Conservation (phyloP, 768 basidiomycete species). For the Austroboletus eburneus region DNA sequence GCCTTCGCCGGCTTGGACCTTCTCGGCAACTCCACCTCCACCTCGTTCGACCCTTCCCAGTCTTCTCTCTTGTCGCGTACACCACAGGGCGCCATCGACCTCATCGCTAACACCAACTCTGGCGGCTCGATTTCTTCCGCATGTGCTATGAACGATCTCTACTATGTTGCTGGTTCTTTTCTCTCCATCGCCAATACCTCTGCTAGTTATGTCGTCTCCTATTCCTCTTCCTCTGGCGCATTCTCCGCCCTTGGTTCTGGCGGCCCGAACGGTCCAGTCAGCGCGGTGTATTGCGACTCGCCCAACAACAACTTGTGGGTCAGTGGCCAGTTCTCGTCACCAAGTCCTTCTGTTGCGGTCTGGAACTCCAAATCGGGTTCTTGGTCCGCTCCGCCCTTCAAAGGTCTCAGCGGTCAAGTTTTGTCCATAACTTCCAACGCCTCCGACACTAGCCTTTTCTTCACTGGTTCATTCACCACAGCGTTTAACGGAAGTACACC, state of each 20-base stretch:
- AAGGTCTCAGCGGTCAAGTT: conserved; percentile 70
- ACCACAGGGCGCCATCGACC: conserved; percentile 59
- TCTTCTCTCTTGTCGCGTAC: conserved; percentile 69
- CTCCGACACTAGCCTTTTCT: conserved; percentile 71
- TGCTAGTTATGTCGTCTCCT: conserved; percentile 73
- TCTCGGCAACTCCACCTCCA: conserved; percentile 52
- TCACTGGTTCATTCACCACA: conserved; percentile 85
- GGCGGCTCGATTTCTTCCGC: conserved; percentile 76
- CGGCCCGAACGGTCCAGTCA: conserved; percentile 74
- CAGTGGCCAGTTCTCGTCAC: conserved; percentile 71
- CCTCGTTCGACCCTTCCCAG: conserved; percentile 64
- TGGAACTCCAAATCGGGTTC: conserved; percentile 59
- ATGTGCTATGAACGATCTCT: conserved; percentile 61
- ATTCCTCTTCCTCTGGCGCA: conserved; percentile 50
- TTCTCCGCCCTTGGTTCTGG: conserved; percentile 62
- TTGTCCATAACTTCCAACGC: conserved; percentile 71
- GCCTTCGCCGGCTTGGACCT: conserved; percentile 84
- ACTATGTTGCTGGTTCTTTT: conserved; percentile 86
- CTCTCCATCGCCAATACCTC: conserved; percentile 58
- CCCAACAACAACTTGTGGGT: conserved; percentile 67
- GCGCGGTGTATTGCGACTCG: conserved; percentile 73
- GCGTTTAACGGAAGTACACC: conserved; percentile 54
- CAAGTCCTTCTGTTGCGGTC: conserved; percentile 62
- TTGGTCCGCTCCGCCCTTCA: conserved; percentile 81
- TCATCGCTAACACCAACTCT: conserved; percentile 70